Conservation (phyloP, 2,329 filamentous ascomycete species). For the Lomentospora prolificans region DNA sequence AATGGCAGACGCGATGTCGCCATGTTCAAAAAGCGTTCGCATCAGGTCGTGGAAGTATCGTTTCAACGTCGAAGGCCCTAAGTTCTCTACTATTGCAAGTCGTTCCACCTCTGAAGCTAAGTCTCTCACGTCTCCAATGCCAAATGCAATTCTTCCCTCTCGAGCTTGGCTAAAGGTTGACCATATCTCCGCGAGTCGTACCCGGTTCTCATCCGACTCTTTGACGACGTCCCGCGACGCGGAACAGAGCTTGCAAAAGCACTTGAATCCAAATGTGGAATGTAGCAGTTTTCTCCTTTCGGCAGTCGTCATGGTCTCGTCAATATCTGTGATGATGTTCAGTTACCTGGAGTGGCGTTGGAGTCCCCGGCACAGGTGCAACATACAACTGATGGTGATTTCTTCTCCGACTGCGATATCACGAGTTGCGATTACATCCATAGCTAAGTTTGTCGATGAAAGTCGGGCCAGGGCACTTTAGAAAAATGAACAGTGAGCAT, state of each 20-base stretch:
- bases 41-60: slow-evolving; percentile 2
- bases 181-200: neutral
- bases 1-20: neutral
- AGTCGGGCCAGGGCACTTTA: neutral
- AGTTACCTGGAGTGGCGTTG: neutral
- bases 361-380: neutral
- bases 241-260: neutral
- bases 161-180: neutral
- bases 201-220: neutral
- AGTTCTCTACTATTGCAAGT: neutral
- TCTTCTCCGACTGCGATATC: slow-evolving; percentile 3
- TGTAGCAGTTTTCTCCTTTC: neutral
- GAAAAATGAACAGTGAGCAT: too few species aligned
- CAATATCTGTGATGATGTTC: neutral
- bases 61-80: neutral
- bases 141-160: neutral
- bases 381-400: neutral
- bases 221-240: neutral
- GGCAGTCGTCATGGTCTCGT: neutral
- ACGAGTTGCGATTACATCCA: neutral
- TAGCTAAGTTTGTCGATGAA: neutral
- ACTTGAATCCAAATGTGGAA: neutral
- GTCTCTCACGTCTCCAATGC: neutral
- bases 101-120: neutral
- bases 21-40: slow-evolving; percentile 1